Evolutionary conservation across 345 rosid species (phyloP), one percentile per base, ranked within the genome.

Genomic region (Camelina laxa): DNA sequence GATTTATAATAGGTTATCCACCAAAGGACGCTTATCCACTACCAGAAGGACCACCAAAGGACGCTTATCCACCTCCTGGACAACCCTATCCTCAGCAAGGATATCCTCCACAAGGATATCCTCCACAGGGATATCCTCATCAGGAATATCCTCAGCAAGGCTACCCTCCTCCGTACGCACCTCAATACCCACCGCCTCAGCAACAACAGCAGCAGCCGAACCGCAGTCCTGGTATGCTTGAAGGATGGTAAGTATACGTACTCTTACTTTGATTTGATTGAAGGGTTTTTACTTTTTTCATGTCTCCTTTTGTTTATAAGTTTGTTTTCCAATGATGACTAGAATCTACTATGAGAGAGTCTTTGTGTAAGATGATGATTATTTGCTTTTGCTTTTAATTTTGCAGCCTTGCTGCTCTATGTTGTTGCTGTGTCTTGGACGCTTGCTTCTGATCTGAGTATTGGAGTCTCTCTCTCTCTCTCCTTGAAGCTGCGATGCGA

Each of bases 21-120:
- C 74, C 88, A 1, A 88, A 89, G 69, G 90, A 88, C 12, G 91
- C 86, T 49, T 91, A 89, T 81, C 97, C 96, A 4, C 85, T 84
- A 4, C 84, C 85, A 5, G 90, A 86, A 33, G 95, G 89, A 36
- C 82, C 84, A 21, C 86, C 89, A 24, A 88, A 89, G 72, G 91
- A 88, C 14, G 91, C 86, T 49, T 91, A 89, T 81, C 97, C 96
- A 1, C 89, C 90, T 4, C 85, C 85, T 0, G 84, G 86, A 7
- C 87, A 84, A 47, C 86, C 86, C 2, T 89, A 86, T 69, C 84
- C 93, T 0, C 92, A 75, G 16, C 72, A 47, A 19, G 78, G 78
- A 3, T 69, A 69, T 56, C 63, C 54, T 41, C 73, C 50, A 0
- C 38, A 67, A 2, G 35, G n/a, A 1, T 53, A 73, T 72, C 70